Percentiles rank a stretch among this genome's conserved stretches.
phyloP scores from a whole-genome alignment of 1,139 yeast genomes.

The Pichia sp. region DNA sequence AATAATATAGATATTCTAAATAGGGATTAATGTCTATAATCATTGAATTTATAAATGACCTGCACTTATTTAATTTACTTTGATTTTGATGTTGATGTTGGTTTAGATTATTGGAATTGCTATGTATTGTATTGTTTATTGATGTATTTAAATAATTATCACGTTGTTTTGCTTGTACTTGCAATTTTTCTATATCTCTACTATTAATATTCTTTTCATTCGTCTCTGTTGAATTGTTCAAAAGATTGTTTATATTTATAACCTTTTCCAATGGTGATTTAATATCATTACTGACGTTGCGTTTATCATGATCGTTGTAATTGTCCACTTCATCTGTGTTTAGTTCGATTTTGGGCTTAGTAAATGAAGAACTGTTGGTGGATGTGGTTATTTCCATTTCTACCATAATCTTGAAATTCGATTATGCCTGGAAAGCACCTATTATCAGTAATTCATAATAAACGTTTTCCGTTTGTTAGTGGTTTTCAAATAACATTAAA shows the following conservation, averaged over 20 bases:
- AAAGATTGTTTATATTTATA: background rate
- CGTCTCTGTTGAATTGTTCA: background rate
- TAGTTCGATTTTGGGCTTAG: background rate
- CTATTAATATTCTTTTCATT: background rate
- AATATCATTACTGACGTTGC: background rate
- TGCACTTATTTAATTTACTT: background rate
- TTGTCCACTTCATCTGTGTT: background rate
- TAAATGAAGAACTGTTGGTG: background rate
- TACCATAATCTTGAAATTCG: background rate
- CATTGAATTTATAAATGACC: background rate
- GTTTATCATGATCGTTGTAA: background rate
- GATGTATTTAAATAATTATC: constrained; percentile 6
- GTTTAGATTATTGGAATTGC: background rate
- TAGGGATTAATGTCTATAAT: constrained; percentile 7
- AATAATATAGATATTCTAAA: constrained; percentile 23
- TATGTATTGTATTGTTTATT: background rate
- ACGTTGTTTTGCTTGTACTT: constrained; percentile 7
- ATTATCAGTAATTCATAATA: too few relatives aligned
- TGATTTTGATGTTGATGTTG: too few relatives aligned
- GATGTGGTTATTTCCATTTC: background rate
- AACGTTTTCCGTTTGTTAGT: too few relatives aligned
- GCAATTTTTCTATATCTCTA: constrained; percentile 9
- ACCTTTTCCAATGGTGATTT: background rate
- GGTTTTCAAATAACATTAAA: too few relatives aligned
- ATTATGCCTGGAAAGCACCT: too few relatives aligned